These are phyloP conservation scores for Endoconidiophora laricicola DNA, from an alignment of 2,329 filamentous ascomycete genomes.

Conservation along the genomic window DNA sequence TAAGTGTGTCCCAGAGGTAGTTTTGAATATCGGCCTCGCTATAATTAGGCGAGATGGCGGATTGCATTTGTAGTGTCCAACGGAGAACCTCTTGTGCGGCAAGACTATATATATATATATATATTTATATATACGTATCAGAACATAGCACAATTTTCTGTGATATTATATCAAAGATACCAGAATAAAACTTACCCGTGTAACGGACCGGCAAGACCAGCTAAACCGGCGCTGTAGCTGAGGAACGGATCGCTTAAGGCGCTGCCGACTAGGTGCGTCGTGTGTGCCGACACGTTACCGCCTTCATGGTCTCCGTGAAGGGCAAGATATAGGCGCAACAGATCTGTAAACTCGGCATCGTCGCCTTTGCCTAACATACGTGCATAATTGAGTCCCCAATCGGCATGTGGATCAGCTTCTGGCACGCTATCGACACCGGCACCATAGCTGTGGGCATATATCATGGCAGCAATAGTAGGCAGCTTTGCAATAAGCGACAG, in stretches of 20 bases:
- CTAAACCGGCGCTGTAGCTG: conserved; percentile 86
- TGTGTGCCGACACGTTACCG: conserved; percentile 89
- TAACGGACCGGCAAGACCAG: conserved; percentile 50
- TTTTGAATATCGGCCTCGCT: conserved; percentile 66
- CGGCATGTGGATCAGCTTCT: conserved; percentile 65
- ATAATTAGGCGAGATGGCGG: conserved; percentile 59
- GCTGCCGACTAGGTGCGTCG: conserved; percentile 87
- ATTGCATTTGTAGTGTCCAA: conserved; percentile 94
- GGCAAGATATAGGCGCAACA: conserved; percentile 83
- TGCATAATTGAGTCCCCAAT: conserved; percentile 98
- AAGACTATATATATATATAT: conserved; percentile 32
- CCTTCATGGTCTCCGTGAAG: conserved; percentile 97
- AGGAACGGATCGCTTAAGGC: conserved; percentile 91
- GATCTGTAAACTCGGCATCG: conserved; percentile 88
- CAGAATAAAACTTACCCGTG: conserved; percentile 42
- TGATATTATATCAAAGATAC: too few relatives aligned
- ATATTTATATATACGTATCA: not conserved
- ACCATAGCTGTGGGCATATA: conserved; percentile 82
- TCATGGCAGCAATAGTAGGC: conserved; percentile 89
- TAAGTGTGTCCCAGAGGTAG: conserved; percentile 86
- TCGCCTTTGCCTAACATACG: conserved; percentile 85
- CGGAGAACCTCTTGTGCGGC: conserved; percentile 93
- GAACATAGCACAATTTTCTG: too few relatives aligned
- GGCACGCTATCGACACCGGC: conserved; percentile 51
- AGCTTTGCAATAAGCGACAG: conserved; percentile 92